Conservation (phyloP, 148 eudicot genomes). For the Chenopodium suecicum region DNA sequence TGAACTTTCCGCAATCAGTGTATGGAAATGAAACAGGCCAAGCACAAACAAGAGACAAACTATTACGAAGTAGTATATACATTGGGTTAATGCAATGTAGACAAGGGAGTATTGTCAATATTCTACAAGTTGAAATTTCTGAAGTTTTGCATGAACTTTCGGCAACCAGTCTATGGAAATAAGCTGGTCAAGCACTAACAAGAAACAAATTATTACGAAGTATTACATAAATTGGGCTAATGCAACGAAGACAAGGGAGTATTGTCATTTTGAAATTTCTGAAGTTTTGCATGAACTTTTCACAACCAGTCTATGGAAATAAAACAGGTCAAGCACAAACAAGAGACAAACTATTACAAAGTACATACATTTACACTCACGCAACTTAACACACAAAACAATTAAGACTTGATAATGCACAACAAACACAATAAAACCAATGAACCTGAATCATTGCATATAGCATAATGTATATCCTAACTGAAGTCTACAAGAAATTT, state of each 20-base stretch:
- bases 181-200: not conserved
- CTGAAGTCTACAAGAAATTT: not conserved
- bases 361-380: not conserved
- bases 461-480: too few relatives aligned
- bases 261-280: not conserved
- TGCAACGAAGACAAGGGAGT: not conserved
- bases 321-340: not conserved
- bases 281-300: not conserved
- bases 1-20: not conserved
- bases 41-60: not conserved
- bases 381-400: not conserved
- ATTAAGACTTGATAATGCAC: not conserved
- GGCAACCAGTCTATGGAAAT: not conserved
- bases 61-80: not conserved
- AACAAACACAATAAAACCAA: not conserved
- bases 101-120: too few relatives aligned
- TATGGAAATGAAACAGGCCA: not conserved
- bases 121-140: not conserved
- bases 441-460: not conserved
- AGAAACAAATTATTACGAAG: not conserved
- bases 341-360: not conserved
- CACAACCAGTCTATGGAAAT: not conserved
- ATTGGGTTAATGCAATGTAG: not conserved
- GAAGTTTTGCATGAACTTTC: not conserved
- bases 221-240: not conserved